A percentile compares a stretch with the other conserved stretches of the same genome.
Evolutionary conservation across 352 stramenopile species (phyloP).

Genomic region (Phytopythium sindhum): DNA sequence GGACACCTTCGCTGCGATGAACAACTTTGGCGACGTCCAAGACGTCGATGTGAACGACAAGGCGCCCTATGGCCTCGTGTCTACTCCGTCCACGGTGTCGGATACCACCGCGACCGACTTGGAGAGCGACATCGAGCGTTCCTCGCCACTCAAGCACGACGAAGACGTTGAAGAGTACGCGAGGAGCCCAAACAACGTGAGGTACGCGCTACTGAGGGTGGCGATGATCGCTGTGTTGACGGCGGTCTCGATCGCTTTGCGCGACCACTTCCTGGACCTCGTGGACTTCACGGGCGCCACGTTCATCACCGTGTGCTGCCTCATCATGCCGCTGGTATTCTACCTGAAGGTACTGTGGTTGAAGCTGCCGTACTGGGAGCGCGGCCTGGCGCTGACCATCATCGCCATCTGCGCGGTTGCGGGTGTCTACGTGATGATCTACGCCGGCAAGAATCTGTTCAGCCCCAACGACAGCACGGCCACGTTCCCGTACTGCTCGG

Average conservation of each 20-base stretch:
- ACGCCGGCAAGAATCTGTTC: conserved; percentile 31
- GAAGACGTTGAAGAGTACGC: not conserved
- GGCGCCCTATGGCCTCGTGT: not conserved
- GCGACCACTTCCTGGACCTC: conserved; percentile 31
- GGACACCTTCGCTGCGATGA: not conserved
- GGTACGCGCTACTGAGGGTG: not conserved
- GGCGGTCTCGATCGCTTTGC: conserved; percentile 19
- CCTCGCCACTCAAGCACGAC: not conserved
- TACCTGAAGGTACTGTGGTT: conserved; percentile 39
- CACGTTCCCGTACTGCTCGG: conserved; percentile 27
- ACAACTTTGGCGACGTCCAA: not conserved
- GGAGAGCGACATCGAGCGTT: not conserved
- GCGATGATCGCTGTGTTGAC: conserved; percentile 13
- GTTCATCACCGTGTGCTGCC: conserved; percentile 33
- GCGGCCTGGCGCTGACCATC: conserved; percentile 18
- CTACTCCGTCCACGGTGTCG: not conserved
- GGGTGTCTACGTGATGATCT: conserved; percentile 32
- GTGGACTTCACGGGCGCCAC: conserved; percentile 42
- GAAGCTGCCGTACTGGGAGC: conserved; percentile 32
- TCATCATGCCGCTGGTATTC: conserved; percentile 35
- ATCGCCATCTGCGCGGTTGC: conserved; percentile 24
- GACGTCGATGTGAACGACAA: not conserved
- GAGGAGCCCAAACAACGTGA: not conserved
- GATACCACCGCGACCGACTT: not conserved
- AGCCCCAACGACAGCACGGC: conserved; percentile 17